phyloP scores from a whole-genome alignment of 257 asterid genomes.

The Pogostemon cablin region DNA sequence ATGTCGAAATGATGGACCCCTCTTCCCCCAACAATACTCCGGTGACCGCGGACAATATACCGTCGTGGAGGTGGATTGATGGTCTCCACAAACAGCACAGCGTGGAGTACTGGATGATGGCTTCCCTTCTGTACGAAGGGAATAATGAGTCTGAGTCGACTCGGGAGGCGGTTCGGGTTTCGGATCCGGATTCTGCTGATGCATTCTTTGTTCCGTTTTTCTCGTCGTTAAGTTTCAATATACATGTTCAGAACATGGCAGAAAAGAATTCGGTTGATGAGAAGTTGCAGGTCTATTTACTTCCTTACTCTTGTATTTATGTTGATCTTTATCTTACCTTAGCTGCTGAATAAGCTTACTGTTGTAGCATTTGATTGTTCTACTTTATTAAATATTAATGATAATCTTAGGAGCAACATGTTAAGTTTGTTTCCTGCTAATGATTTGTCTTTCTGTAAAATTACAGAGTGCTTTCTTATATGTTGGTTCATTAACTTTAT shows the following conservation, averaged over 20 bases:
- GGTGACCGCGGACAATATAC: slow-evolving; percentile 46
- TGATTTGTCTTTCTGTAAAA: neutral
- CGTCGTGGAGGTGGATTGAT: slow-evolving; percentile 53
- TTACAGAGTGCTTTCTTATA: too few relatives aligned
- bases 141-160: slow-evolving; percentile 30
- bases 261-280: slow-evolving; percentile 62
- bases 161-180: slow-evolving; percentile 72
- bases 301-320: neutral
- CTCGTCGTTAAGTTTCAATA: slow-evolving; percentile 77
- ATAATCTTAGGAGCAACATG: neutral
- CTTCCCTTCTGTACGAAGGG: slow-evolving; percentile 46
- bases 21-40: slow-evolving; percentile 35
- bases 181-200: slow-evolving; percentile 73
- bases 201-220: slow-evolving; percentile 89
- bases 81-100: slow-evolving; percentile 57
- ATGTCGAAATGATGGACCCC: slow-evolving; percentile 51
- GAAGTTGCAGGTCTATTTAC: slow-evolving; percentile 68
- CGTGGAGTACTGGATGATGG: slow-evolving; percentile 71
- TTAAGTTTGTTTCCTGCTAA: neutral
- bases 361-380: neutral
- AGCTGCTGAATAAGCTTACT: neutral
- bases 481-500: too few relatives aligned
- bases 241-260: slow-evolving; percentile 62
- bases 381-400: neutral
- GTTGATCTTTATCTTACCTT: neutral